phyloP scores from a whole-genome alignment of 805 yeast genomes.

The Sugiyamaella mastotermitis region DNA sequence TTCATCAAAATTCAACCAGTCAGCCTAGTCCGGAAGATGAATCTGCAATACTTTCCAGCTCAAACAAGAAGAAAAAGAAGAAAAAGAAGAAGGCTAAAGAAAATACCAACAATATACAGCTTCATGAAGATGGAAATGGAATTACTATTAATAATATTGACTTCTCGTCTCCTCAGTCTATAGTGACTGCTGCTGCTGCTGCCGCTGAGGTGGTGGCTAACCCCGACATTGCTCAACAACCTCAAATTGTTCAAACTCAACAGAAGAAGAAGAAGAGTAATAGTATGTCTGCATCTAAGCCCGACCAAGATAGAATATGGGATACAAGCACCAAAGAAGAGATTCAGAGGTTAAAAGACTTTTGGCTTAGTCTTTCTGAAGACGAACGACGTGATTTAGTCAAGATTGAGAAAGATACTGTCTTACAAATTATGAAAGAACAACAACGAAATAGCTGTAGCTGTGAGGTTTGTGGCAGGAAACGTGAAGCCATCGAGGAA shows the following conservation, averaged over 20 bases:
- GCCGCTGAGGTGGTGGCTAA: constrained; percentile 12
- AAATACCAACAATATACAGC: constrained; percentile 47
- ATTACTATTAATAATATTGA: constrained; percentile 59
- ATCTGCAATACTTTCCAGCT: neutral
- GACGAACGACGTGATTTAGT: constrained; percentile 56
- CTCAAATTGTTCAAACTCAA: constrained; percentile 13
- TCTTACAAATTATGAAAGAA: constrained; percentile 56
- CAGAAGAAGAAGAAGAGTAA: constrained; percentile 5
- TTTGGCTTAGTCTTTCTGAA: constrained; percentile 64
- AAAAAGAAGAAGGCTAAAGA: constrained; percentile 29
- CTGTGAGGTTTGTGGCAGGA: constrained; percentile 74
- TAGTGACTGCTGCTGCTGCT: constrained; percentile 21
- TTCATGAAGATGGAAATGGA: constrained; percentile 57
- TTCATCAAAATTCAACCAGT: neutral
- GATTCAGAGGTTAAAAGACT: constrained; percentile 43
- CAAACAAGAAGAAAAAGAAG: constrained; percentile 28
- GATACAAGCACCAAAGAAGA: constrained; percentile 46
- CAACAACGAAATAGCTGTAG: constrained; percentile 56
- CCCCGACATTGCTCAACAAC: constrained; percentile 4
- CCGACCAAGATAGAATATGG: constrained; percentile 31
- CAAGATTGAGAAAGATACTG: constrained; percentile 61
- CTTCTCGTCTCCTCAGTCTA: constrained; percentile 23
- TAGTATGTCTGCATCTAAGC: constrained; percentile 7
- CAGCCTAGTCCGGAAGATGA: neutral
- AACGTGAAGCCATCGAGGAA: constrained; percentile 62